Evolutionary conservation across 768 basidiomycete genomes (phyloP), one percentile per base, ranked within the genome.

Genomic region (Suillus decipiens): DNA sequence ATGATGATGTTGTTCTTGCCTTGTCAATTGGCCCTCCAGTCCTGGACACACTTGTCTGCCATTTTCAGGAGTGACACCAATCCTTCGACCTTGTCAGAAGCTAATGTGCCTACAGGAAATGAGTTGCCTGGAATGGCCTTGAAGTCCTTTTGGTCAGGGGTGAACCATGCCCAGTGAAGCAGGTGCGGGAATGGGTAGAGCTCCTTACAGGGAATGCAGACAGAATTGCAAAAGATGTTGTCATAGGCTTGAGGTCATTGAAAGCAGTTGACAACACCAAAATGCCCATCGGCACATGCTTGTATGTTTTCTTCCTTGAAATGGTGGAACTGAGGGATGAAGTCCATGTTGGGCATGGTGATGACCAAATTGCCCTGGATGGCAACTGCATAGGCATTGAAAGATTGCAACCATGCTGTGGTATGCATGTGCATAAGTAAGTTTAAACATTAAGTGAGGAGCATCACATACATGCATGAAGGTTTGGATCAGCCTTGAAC

Each of bases 101-200:
- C 51, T 28, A 53, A 17, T 17, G 51, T 53, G 33, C 51, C 51
- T 28, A 53, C 51, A 53, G 51, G 51, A 19, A 53, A 53, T 34
- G 51, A 28, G 33, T 34, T 53, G 33, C 51, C 51, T 28, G 51
- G 51, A 34, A 53, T 34, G 51, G 28, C 33, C 28, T 28, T 53
- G 12, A 28, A 53, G n/a, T 53, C 51, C 33, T 53, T 53, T 53
- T 28, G 51, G n/a, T 53, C 51, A 12, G 42, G 61, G 24, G 55
- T 55, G 39, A 45, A 56, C 61, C 61, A 62, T 5, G 55, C 58
- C 42, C 59, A 63, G 19, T 24, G 15, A 41, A 41, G 39, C 4
- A 15, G 39, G 39, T 41, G 39, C 6, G 14, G 39, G 39, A 6
- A 41, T 7, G 51, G 51, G 34, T 15, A 53, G 28, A 10, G 5